Evolutionary conservation across 352 stramenopile species (phyloP).

Genomic region (Halophytophthora batemanensis): DNA sequence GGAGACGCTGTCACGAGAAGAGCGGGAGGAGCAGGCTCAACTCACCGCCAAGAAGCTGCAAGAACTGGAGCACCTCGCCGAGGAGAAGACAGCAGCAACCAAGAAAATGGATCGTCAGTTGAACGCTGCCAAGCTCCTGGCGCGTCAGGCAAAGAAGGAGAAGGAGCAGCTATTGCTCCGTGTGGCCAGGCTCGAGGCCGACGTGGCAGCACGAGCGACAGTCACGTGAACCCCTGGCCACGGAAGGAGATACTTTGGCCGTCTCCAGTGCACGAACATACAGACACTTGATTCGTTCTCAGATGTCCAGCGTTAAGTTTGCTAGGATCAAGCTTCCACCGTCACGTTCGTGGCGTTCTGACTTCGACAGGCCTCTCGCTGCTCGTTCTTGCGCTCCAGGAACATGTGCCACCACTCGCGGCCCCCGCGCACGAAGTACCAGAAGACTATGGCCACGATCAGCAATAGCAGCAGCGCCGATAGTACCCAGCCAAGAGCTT

Average conservation of each 20-base stretch:
- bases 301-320: neutral
- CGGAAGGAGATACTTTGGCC: no score
- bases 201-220: conserved; percentile 5
- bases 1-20: conserved; percentile 34
- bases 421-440: conserved; percentile 32
- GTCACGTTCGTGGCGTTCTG: conserved; percentile 19
- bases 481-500: conserved; percentile 27
- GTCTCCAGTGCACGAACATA: no score
- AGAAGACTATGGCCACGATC: conserved; percentile 11
- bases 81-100: conserved; percentile 40
- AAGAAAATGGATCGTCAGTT: conserved; percentile 65
- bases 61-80: conserved; percentile 30
- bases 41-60: conserved; percentile 28
- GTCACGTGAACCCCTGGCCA: conserved; percentile 1
- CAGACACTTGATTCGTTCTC: neutral
- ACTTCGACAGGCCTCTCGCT: conserved; percentile 22
- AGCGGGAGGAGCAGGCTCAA: conserved; percentile 27
- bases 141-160: conserved; percentile 65
- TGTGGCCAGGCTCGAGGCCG: conserved; percentile 36
- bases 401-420: conserved; percentile 28
- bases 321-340: conserved; percentile 5
- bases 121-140: conserved; percentile 64
- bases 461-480: conserved; percentile 11
- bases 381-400: conserved; percentile 36
- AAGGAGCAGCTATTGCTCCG: conserved; percentile 53